Base-by-base conservation (phyloP, 2,329 filamentous ascomycete species). In the Penicillium sp. region DNA sequence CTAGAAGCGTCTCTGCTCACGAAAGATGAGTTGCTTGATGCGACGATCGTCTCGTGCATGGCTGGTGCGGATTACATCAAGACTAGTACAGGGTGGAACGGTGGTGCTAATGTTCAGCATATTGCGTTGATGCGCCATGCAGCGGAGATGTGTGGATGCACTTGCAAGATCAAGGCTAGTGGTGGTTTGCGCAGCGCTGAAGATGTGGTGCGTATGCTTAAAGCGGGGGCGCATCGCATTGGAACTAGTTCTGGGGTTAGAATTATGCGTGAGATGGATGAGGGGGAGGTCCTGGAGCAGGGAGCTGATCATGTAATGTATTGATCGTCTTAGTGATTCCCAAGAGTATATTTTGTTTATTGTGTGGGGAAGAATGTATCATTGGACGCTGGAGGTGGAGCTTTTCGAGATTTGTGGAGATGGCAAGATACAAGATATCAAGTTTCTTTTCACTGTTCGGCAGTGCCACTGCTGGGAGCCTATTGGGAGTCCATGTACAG, bases 61-160 rank as follows among this genome's bases (percentile, higher is more conserved):
- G 81, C 82, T 2, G 76, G 76, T 4, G 80, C 81, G 44, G 81
- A 85, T 60, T 85, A 78, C 58, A 79, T 86, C 57, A 85, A 85
- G 71, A 85, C 83, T 0, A 80, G 77, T 29, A 85, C 83, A 1
- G 83, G 83, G 1, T 84, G 84, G 67, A 77, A 78, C 46, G 83
- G 82, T 0, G 82, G 82, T 8, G 83, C 83, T 0, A 78, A 66
- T 34, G 70, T 78, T 14, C 76, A 80, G 47, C 71, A 82, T 61
- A 80, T 86, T 23, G 69, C 74, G 45, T 65, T 83, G 27, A 85
- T 85, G 83, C 74, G 76, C 11, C 73, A 74, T 9, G 76, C 75
- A 3, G 78, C 77, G 10, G 75, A 79, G 59, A 34, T 65, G 29
- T 61, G 81, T n/a, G 74, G 72, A 52, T 59, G 67, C 58, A 61